Base-by-base conservation (phyloP, 2,329 filamentous ascomycete genomes). In the Scedosporium dehoogii region DNA sequence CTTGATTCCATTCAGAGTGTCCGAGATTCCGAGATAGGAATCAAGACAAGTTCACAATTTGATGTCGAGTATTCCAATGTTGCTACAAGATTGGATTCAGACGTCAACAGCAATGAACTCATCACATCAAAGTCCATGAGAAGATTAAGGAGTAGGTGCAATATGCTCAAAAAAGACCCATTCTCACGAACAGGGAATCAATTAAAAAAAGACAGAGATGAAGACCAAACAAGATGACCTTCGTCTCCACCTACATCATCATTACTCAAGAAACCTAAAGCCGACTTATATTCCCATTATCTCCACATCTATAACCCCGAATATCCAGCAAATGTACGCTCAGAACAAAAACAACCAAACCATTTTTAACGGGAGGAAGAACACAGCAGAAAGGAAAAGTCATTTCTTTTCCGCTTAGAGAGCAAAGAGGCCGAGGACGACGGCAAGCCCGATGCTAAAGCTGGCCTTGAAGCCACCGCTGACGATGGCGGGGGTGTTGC, bases 361-460 rank as follows among this genome's bases (percentile, higher is more conserved):
- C 48, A 53, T 53, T 33, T 33, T 33, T 33, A 33, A 33, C 29
- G 29, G 48, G n/a, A 18, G 48, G 18, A 46, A 18, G 18, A 16
- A 18, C 42, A 16, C 42, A n/a, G 42, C 14, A 46, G 18, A 46
- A 44, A n/a, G n/a, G 3, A 3, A 44, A 14, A 44, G 3, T 44
- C 12, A 7, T 14, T 14, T 7, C n/a, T n/a, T 14, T 14, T 12
- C 10, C 41, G 48, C 59, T 60, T 60, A 60, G 23, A 60, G 44
- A 33, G 59, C 59, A 60, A 60, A 38, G 42, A 60, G 25, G 10
- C 23, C 59, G 18, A 53, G 21, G 21, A 60, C 25, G 42, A 18
- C 60, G 18, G 48, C 60, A 42, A 61, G 29, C 55, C 42, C 44
- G 21, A 61, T 12, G 60, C 60, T 61, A 6, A 57, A 18, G 16